A percentile compares a stretch with the other conserved stretches of the same genome.
These are phyloP conservation scores for Barnettozyma siamensis DNA, from an alignment of 805 yeast genomes.

Conservation along the genomic window DNA sequence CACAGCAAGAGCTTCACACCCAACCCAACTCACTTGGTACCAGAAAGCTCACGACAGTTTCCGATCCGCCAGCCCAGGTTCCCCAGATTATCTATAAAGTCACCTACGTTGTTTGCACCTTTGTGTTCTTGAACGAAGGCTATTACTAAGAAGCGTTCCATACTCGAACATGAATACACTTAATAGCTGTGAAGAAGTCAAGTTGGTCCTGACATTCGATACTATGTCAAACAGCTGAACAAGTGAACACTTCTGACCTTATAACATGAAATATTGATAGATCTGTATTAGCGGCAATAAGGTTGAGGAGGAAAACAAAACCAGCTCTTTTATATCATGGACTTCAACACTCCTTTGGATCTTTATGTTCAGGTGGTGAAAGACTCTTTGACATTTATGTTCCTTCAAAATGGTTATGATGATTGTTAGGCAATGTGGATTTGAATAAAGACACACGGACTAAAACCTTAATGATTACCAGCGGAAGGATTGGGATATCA, in stretches of 20 bases:
- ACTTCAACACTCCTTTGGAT: slow-evolving; percentile 78
- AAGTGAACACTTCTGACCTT: slow-evolving; percentile 54
- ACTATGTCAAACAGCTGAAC: slow-evolving; percentile 60
- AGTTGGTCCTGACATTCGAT: slow-evolving; percentile 48
- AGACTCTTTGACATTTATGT: too few species aligned
- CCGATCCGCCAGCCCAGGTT: neutral
- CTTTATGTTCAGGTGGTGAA: too few species aligned
- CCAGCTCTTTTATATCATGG: slow-evolving; percentile 87
- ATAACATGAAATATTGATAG: slow-evolving; percentile 57
- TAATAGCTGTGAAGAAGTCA: slow-evolving; percentile 25
- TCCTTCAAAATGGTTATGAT: too few species aligned
- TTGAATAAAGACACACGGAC: too few species aligned
- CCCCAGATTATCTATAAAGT: too few species aligned
- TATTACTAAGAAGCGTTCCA: slow-evolving; percentile 6
- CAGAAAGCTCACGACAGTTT: neutral
- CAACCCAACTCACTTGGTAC: neutral
- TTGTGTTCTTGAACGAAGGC: slow-evolving; percentile 11
- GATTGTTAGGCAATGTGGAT: too few species aligned
- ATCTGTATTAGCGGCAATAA: slow-evolving; percentile 32
- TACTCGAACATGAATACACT: too few species aligned
- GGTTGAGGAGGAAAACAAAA: slow-evolving; percentile 29
- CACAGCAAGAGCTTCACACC: neutral
- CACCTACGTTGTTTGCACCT: slow-evolving; percentile 14
- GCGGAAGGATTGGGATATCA: slow-evolving; percentile 93
- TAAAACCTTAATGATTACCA: slow-evolving; percentile 36